Evolutionary conservation across 1,284 basidiomycete genomes (phyloP), one percentile per base, ranked within the genome.

Genomic region (Mycosarcoma mackinlayi): DNA sequence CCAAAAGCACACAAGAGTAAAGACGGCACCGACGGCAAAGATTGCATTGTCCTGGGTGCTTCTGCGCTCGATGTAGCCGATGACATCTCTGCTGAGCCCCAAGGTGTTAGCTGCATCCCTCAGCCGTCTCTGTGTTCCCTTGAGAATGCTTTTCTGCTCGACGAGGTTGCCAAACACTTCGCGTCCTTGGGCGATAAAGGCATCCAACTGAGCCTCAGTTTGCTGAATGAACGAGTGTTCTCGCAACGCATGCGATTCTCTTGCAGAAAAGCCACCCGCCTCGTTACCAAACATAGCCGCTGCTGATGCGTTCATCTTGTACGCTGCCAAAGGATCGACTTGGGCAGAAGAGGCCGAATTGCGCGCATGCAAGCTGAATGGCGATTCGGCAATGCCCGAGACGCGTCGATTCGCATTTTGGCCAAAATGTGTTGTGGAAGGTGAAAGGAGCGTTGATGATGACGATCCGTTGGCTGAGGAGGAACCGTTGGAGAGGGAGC

Each of bases 181-280:
- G 28, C 76, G 70, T 0, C 80, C 80, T 35, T 82, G 80, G 1
- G 80, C 73, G 30, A 82, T 81, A 40, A 82, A 81, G 9, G 73
- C 66, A 33, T 82, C 80, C 38, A 82, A 55, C 51, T 82, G 80
- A 3, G 56, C 49, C 44, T 82, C 80, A 2, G 80, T 81, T 37
- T 79, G 68, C 38, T 79, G 71, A 38, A 82, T 79, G 48, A 82
- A 82, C 16, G 70, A 66, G 49, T 82, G 80, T 54, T 82, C 80
- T 6, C 79, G 58, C 48, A 82, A 58, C 24, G 80, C 80, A 42
- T 80, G 78, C 1, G 53, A 62, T 54, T 81, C 80, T n/a, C 80
- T 41, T 27, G 66, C 66, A 10, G 65, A 71, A 38, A 62, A 72
- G 2, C 54, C 66, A 7, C 53, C 50, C 2, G 23, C 23, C 1